Conservation (phyloP, 1,284 basidiomycete genomes). For the Microbotryum violaceum region DNA sequence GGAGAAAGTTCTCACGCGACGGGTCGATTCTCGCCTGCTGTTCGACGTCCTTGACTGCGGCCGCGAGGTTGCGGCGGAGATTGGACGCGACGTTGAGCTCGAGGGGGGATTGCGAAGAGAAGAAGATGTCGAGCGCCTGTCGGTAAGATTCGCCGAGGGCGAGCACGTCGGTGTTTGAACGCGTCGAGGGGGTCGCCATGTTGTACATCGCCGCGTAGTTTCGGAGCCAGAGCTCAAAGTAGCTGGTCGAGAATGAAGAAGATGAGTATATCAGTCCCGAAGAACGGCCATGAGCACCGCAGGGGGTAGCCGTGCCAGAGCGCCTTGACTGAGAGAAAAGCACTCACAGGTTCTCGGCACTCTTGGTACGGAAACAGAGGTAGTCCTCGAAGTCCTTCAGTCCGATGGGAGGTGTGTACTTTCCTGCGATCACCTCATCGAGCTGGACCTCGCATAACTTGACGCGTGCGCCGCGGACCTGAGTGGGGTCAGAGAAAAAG, state of each 20-base stretch:
- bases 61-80: constrained; percentile 19
- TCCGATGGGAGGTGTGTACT: constrained; percentile 22
- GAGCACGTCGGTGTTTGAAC: constrained; percentile 10
- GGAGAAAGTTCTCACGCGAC: constrained; percentile 14
- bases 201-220: constrained; percentile 21
- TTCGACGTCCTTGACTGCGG: constrained; percentile 3
- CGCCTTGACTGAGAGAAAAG: constrained; percentile 7
- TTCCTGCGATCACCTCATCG: constrained; percentile 15
- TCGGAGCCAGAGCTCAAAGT: constrained; percentile 15
- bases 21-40: constrained; percentile 2
- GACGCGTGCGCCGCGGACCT: constrained; percentile 18
- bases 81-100: constrained; percentile 29
- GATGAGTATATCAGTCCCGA: too few species aligned
- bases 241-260: background rate
- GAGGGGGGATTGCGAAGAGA: constrained; percentile 18
- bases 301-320: constrained; percentile 4
- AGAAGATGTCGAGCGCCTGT: constrained; percentile 23
- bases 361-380: constrained; percentile 20
- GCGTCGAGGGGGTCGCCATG: background rate
- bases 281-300: background rate
- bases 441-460: constrained; percentile 25
- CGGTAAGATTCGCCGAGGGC: constrained; percentile 16
- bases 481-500: background rate
- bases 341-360: background rate
- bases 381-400: constrained; percentile 28